A percentile compares a stretch with the other conserved stretches of the same genome.
These are phyloP conservation scores for Saccharomyces hybrid DNA, from an alignment of 1,139 yeast species.

Conservation along the genomic window DNA sequence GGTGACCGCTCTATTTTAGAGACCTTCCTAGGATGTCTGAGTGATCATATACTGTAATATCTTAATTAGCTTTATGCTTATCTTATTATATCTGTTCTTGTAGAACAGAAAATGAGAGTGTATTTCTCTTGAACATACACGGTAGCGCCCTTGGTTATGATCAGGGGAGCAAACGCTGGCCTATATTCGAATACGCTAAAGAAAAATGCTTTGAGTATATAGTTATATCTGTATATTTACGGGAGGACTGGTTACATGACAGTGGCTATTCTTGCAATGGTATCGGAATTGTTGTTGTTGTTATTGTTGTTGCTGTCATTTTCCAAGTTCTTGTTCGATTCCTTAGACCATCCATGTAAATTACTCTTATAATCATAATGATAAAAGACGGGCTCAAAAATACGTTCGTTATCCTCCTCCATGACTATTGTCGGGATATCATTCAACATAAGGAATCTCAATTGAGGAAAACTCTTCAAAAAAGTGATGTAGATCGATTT, in stretches of 20 bases:
- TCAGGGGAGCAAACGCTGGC: background rate
- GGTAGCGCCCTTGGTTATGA: no score
- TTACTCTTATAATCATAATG: conserved; percentile 28
- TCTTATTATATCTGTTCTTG: no score
- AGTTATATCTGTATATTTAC: background rate
- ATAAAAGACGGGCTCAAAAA: conserved; percentile 32
- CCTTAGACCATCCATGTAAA: conserved; percentile 27
- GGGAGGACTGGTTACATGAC: conserved; percentile 5
- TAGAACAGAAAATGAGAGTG: no score
- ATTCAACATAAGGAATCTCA: conserved; percentile 34
- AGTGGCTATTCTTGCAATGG: conserved; percentile 19
- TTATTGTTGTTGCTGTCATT: background rate
- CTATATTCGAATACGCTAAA: background rate
- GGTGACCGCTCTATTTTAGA: conserved; percentile 59
- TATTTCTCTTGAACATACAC: no score
- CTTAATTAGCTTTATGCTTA: background rate
- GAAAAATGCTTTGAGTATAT: background rate
- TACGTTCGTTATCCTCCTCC: conserved; percentile 23
- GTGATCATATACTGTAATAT: conserved; percentile 21
- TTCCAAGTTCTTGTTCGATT: conserved; percentile 3
- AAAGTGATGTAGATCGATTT: conserved; percentile 32
- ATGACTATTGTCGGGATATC: conserved; percentile 35
- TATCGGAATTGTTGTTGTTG: conserved; percentile 8
- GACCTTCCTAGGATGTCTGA: conserved; percentile 62
- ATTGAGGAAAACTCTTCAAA: conserved; percentile 28